These are phyloP conservation scores for Oemleria cerasiformis DNA, from an alignment of 306 rosid genomes.

Conservation along the genomic window DNA sequence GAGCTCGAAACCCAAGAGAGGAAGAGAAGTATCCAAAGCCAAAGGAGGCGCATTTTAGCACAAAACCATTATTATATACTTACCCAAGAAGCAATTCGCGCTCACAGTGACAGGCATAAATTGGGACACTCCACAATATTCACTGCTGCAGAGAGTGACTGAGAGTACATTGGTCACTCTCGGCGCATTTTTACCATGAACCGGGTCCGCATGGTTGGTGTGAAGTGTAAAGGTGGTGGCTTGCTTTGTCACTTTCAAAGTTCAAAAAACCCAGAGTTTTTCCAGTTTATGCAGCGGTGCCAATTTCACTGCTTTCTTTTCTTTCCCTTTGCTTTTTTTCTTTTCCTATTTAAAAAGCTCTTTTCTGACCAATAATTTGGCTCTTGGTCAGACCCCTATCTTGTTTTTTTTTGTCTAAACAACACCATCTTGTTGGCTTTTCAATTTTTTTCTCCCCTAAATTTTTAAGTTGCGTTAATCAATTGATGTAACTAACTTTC, in stretches of 20 bases:
- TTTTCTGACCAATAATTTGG: conserved; percentile 26
- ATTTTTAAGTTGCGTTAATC: not conserved
- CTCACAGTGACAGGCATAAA: not conserved
- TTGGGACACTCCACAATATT: not conserved
- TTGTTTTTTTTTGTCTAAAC: no score
- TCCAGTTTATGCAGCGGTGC: not conserved
- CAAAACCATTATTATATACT: conserved; percentile 8
- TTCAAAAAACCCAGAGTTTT: not conserved
- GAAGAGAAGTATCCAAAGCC: conserved; percentile 49
- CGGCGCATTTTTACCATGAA: not conserved
- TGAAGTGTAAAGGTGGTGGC: not conserved
- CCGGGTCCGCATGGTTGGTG: not conserved
- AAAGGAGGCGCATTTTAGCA: conserved; percentile 24
- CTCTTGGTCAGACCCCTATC: not conserved
- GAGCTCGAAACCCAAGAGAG: conserved; percentile 34
- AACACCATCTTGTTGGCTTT: not conserved
- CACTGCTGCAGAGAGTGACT: not conserved
- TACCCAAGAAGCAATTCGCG: not conserved
- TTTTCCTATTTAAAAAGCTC: not conserved
- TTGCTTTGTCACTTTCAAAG: not conserved
- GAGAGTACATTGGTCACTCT: not conserved
- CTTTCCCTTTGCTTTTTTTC: not conserved
- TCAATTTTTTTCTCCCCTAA: not conserved
- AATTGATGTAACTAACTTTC: not conserved
- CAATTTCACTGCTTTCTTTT: not conserved